Evolutionary conservation across 2,329 filamentous ascomycete species (phyloP), one percentile per base, ranked within the genome.

Genomic region (Alternaria alternata): DNA sequence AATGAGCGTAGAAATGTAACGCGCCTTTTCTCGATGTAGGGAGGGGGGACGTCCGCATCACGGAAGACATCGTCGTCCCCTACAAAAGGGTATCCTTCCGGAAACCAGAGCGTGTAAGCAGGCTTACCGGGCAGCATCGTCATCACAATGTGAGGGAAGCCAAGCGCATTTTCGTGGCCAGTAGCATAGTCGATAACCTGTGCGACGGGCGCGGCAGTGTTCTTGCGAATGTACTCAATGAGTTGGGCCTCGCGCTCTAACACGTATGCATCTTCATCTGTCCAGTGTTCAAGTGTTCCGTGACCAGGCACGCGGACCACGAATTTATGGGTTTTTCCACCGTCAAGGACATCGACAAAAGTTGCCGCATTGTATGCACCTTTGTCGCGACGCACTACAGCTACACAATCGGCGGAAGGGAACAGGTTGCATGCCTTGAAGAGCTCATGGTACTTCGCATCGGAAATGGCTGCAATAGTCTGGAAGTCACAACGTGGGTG

Each of bases 61-160:
- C 42, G 30, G n/a, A 48, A 57, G 30, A 66, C 69, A 2, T 64
- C 49, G 14, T 61, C 38, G n/a, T 59, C 53, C 4, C 44, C 42
- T 43, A 70, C 62, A 18, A 16, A 48, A 4, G 30, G 46, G 32
- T 48, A 48, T 9, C 34, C 46, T 34, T 48, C 46, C 16, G 46
- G 46, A 22, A 58, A 68, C 26, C 57, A 52, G 38, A 32, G 18
- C 42, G n/a, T 62, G 26, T 18, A 59, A 14, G 65, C 55, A 8
- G 56, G 43, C 18, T 55, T 38, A 12, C 68, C 63, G 7, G 57
- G 16, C 16, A 66, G 6, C 39, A 38, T 53, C 2, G 42, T 54
- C 65, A 70, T 67, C 5, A 71, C 12, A 22, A 67, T 64, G 30
- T 63, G 71, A 4, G 70, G 70, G 3, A 59, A 62, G 5, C 56